phyloP scores from a whole-genome alignment of 495 filamentous ascomycete species.

The Neurospora discreta region DNA sequence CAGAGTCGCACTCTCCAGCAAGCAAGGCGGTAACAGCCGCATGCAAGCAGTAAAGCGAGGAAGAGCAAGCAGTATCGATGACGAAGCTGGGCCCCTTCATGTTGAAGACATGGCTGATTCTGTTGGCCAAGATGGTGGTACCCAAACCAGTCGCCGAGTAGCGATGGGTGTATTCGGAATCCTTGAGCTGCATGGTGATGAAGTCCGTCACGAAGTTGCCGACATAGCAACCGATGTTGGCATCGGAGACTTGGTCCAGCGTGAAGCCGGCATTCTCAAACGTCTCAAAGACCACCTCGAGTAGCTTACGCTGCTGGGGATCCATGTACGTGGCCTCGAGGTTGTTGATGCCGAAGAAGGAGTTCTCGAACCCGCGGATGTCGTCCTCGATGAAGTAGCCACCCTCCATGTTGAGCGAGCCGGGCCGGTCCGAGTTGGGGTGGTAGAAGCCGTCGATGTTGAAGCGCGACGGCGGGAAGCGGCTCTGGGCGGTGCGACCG shows the following conservation, averaged over 20 bases:
- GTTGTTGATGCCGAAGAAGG: conserved; percentile 40
- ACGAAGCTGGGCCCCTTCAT: conserved; percentile 28
- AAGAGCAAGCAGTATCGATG: conserved; percentile 46
- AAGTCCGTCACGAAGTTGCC: conserved; percentile 59
- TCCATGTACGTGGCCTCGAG: conserved; percentile 40
- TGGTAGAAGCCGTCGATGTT: conserved; percentile 50
- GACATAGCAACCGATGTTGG: conserved; percentile 40
- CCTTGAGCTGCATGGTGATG: conserved; percentile 34
- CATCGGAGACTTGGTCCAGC: conserved; percentile 4
- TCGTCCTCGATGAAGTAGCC: conserved; percentile 55
- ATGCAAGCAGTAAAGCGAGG: conserved; percentile 41
- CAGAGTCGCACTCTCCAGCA: conserved; percentile 21
- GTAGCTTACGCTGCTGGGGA: conserved; percentile 39
- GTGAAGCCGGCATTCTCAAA: conserved; percentile 44
- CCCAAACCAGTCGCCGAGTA: conserved; percentile 21
- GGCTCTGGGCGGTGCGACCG: neutral
- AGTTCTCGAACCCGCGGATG: conserved; percentile 33
- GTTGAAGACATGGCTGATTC: conserved; percentile 40
- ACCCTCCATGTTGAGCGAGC: conserved; percentile 25
- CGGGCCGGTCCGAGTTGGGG: conserved; percentile 34
- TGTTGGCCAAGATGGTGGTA: conserved; percentile 31
- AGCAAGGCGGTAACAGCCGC: conserved; percentile 39
- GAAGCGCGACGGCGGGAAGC: conserved; percentile 51
- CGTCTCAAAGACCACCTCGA: conserved; percentile 40
- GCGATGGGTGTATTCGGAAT: conserved; percentile 7